Evolutionary conservation across 108 stramenopile species (phyloP), one percentile per base, ranked within the genome.

Genomic region (Cyclostephanos invisitatus): DNA sequence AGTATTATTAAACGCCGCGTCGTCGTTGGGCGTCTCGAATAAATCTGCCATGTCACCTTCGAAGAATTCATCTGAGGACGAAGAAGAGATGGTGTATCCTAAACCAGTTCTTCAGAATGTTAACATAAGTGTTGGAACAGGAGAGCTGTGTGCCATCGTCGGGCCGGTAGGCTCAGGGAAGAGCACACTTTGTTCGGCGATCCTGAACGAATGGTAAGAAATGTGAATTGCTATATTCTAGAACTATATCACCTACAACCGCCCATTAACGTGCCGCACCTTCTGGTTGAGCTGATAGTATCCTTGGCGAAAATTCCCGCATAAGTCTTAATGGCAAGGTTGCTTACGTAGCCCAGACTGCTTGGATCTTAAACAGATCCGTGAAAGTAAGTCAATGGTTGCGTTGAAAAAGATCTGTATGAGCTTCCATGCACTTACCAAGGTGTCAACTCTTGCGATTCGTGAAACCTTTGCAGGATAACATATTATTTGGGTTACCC

Each of bases 361-460:
- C 97, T 11, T 98, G 96, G 95, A 95, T 98, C 38, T 59, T 96
- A 55, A 98, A 96, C 70, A 92, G 88, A 21, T 96, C 96, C 36
- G 62, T 98, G 17, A 80, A 88, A n/a, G n/a, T n/a, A n/a, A n/a
- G n/a, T n/a, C n/a, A n/a, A n/a, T n/a, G n/a, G n/a, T n/a, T n/a
- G n/a, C n/a, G n/a, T n/a, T n/a, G n/a, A n/a, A n/a, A n/a, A n/a
- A n/a, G n/a, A n/a, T n/a, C n/a, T n/a, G n/a, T n/a, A n/a, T n/a
- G n/a, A n/a, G n/a, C n/a, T n/a, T n/a, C n/a, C n/a, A n/a, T n/a
- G n/a, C n/a, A n/a, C n/a, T n/a, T n/a, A n/a, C n/a, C n/a, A n/a
- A n/a, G n/a, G n/a, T n/a, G n/a, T n/a, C n/a, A n/a, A n/a, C n/a
- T n/a, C n/a, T n/a, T n/a, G n/a, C n/a, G n/a, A n/a, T n/a, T n/a